Evolutionary conservation across 2,329 filamentous ascomycete species (phyloP).

Genomic region (Mariannaea elegans): DNA sequence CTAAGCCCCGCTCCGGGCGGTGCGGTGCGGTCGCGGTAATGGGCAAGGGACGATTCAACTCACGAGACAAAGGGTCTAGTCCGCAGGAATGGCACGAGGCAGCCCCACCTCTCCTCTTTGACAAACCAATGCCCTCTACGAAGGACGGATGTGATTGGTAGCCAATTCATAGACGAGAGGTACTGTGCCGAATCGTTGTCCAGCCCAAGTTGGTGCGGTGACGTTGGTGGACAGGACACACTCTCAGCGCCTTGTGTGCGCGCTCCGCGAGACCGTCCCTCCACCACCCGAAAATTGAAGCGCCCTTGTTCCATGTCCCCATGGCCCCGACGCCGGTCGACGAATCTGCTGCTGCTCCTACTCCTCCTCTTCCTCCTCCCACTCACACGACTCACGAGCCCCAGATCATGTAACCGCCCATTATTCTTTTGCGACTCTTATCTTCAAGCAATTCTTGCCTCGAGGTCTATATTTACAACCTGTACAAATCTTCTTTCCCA

Average conservation of each 20-base stretch:
- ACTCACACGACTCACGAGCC: conserved; percentile 19
- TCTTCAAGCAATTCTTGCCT: conserved; percentile 1
- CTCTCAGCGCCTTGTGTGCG: conserved; percentile 17
- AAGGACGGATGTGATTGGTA: not conserved
- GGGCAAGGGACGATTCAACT: too few species aligned
- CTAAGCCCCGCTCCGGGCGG: not conserved
- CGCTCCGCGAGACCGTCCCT: conserved; percentile 17
- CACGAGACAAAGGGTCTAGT: not conserved
- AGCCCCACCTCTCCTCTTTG: not conserved
- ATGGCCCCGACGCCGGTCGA: conserved; percentile 34
- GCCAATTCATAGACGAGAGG: not conserved
- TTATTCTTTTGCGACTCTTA: conserved; percentile 2
- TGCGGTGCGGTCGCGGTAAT: too few species aligned
- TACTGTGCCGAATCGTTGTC: not conserved
- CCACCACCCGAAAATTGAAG: conserved; percentile 34
- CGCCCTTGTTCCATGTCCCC: conserved; percentile 24
- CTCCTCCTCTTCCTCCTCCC: conserved; percentile 30
- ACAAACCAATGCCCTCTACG: not conserved
- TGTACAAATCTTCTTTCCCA: not conserved
- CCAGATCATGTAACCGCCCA: conserved; percentile 34
- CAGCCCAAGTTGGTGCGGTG: conserved; percentile 23
- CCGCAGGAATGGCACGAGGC: conserved; percentile 9
- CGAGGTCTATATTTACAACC: conserved; percentile 6
- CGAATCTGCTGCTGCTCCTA: conserved; percentile 19
- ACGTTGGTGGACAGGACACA: conserved; percentile 24